Conservation (phyloP, 78 protist species). For the Carpediemonas membranifera region DNA sequence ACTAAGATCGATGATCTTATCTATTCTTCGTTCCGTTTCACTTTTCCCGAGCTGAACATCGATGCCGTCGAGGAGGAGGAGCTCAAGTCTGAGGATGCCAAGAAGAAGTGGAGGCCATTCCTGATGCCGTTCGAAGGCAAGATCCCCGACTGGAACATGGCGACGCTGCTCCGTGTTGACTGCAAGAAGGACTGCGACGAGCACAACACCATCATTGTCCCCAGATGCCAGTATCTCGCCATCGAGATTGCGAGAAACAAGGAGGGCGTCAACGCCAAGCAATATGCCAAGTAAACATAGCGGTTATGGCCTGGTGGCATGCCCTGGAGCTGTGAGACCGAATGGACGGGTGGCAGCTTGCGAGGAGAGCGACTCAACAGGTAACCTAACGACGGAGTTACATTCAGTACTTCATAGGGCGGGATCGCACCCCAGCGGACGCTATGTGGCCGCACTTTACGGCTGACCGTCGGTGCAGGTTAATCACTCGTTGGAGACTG, state of each 20-base stretch:
- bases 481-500: no score
- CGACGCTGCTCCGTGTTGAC: slow-evolving; percentile 23
- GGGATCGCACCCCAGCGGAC: no score
- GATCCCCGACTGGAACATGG: slow-evolving; percentile 8
- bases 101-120: slow-evolving; percentile 21
- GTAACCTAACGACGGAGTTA: no score
- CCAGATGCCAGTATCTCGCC: slow-evolving; percentile 20
- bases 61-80: background rate
- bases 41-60: slow-evolving; percentile 9
- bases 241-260: slow-evolving; percentile 28
- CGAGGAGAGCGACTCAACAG: no score
- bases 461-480: no score
- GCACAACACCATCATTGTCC: slow-evolving; percentile 15
- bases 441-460: no score
- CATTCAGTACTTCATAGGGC: no score
- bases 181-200: background rate
- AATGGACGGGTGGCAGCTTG: no score
- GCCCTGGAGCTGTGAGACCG: no score
- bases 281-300: no score
- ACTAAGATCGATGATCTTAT: slow-evolving; percentile 6
- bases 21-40: background rate
- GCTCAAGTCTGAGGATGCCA: background rate
- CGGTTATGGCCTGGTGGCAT: no score
- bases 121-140: background rate
- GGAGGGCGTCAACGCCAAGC: slow-evolving; percentile 30